Conservation (phyloP, 2,329 filamentous ascomycete genomes). For the Aspergillus ochraceus region DNA sequence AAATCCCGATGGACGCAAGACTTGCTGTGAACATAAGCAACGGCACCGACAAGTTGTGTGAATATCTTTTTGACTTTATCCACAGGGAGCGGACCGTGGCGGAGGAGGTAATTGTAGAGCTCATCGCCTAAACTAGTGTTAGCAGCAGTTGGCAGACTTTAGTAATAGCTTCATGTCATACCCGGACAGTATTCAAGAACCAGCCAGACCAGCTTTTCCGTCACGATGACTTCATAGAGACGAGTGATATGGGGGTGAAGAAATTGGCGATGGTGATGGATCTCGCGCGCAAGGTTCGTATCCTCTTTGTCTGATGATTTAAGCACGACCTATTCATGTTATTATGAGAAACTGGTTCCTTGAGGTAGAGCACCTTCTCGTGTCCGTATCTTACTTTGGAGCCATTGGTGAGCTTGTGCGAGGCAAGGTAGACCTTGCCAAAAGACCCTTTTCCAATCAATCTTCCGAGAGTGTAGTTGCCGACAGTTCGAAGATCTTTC, state of each 20-base stretch:
- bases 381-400: conserved; percentile 70
- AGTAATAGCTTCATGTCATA: conserved; percentile 40
- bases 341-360: background rate
- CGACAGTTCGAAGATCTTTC: conserved; percentile 85
- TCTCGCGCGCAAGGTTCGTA: conserved; percentile 92
- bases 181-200: conserved; percentile 95
- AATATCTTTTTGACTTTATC: conserved; percentile 94
- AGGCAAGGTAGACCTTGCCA: conserved; percentile 94
- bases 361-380: background rate
- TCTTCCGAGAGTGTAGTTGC: conserved; percentile 88
- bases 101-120: conserved; percentile 91
- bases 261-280: conserved; percentile 97
- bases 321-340: conserved; percentile 76
- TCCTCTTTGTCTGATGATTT: conserved; percentile 97
- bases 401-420: conserved; percentile 96
- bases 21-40: conserved; percentile 91
- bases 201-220: conserved; percentile 91
- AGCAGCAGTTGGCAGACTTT: conserved; percentile 7
- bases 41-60: conserved; percentile 89
- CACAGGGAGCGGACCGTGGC: conserved; percentile 78
- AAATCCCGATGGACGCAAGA: conserved; percentile 95
- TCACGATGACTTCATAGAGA: conserved; percentile 97
- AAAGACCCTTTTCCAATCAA: conserved; percentile 98
- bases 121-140: conserved; percentile 70
- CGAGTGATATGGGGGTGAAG: conserved; percentile 95